These are phyloP conservation scores for Chlorella variabilis DNA, from an alignment of 163 green algal genomes.

Conservation along the genomic window DNA sequence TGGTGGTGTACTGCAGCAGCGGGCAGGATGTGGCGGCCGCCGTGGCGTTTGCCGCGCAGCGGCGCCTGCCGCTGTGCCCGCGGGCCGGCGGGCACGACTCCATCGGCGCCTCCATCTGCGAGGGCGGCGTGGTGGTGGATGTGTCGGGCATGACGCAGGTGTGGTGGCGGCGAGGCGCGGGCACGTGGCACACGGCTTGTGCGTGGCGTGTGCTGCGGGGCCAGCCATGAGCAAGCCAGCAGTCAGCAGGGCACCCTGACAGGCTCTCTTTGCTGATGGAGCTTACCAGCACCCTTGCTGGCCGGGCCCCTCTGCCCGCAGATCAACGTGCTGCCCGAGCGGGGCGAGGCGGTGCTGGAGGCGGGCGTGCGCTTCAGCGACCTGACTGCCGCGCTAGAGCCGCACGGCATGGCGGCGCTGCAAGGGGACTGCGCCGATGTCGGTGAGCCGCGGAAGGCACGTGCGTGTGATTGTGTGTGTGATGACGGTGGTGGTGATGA, in stretches of 20 bases:
- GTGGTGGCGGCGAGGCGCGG: too few relatives aligned
- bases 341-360: not conserved
- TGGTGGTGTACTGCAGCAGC: slow-evolving; percentile 12
- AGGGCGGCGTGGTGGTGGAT: slow-evolving; percentile 13
- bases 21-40: slow-evolving; percentile 6
- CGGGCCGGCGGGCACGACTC: slow-evolving; percentile 24
- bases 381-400: not conserved
- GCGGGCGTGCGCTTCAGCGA: slow-evolving; percentile 3
- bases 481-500: too few relatives aligned
- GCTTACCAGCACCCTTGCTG: too few relatives aligned
- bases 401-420: not conserved
- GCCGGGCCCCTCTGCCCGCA: too few relatives aligned
- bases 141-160: not conserved
- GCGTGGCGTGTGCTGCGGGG: too few relatives aligned
- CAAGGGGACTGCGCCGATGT: slow-evolving; percentile 5
- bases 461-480: too few relatives aligned
- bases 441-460: too few relatives aligned
- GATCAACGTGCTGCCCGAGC: not conserved
- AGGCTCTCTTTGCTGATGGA: too few relatives aligned
- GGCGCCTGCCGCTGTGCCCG: not conserved
- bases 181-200: too few relatives aligned
- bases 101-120: slow-evolving; percentile 6
- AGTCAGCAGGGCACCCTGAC: too few relatives aligned
- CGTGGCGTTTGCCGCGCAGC: not conserved
- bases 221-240: not conserved